Evolutionary conservation across 352 stramenopile species (phyloP), one percentile per base, ranked within the genome.

Genomic region (Blastocystis hominis): DNA sequence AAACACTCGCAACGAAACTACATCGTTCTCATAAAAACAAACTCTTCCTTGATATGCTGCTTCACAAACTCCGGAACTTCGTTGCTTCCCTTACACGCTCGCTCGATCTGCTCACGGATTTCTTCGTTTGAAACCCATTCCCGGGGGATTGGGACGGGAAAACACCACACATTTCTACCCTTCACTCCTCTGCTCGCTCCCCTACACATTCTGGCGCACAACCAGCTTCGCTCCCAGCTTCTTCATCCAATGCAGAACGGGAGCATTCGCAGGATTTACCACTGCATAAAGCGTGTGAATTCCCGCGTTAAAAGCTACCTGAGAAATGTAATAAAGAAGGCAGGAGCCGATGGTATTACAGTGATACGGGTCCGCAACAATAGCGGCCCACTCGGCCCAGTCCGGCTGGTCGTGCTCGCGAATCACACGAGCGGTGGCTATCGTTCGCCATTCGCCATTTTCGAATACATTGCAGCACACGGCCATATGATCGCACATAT

Each of bases 211-310:
- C 63, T 78, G 62, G 6, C 66, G 46, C 66, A 78, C 62, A 6
- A 63, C 30, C 20, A 87, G 17, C 44, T 87, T 87, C 13, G 62
- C 77, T 9, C 66, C 66, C 55, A 87, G 40, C 20, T 87, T 87
- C 66, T 59, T 61, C 77, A 87, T 87, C 77, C 77, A 87, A 42
- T 87, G 77, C 3, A 87, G 30, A 34, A 87, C 77, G 55, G 77
- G 62, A 44, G 77, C 66, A 55, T 87, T 87, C 40, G 44, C 47
- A 17, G 77, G 77, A 75, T 87, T 87, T 36, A 87, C 77, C 0
- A 87, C 66, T 20, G 77, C 77, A 44, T 87, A 87, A 20, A 87
- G 34, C 62, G 47, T 78, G 20, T 69, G 61, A 6, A 87, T 53
- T 7, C 77, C 77, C 3, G 62, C 62, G 34, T 62, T 78, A 6